Conservation (phyloP, 352 stramenopile species). For the Phytophthora sansomeana region DNA sequence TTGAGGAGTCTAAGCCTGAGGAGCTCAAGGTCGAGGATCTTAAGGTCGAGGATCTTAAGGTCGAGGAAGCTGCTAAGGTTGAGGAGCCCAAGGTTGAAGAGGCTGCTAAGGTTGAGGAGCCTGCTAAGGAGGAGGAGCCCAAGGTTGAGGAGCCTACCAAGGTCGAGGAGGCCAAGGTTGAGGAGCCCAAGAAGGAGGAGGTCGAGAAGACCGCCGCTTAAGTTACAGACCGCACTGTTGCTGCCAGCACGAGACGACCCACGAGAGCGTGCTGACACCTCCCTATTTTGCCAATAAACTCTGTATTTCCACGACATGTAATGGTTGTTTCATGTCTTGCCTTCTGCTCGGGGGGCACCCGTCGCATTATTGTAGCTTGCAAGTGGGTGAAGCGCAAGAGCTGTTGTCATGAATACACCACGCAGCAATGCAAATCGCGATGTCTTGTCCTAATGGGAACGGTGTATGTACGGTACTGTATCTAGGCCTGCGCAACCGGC, state of each 20-base stretch:
- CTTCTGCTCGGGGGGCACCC: no score
- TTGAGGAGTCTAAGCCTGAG: conserved; percentile 20
- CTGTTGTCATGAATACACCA: not conserved
- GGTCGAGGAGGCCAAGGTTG: conserved; percentile 25
- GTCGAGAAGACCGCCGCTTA: conserved; percentile 23
- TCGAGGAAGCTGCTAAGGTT: not conserved
- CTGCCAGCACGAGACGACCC: conserved; percentile 24
- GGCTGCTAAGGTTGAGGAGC: conserved; percentile 17
- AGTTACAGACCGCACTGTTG: conserved; percentile 28
- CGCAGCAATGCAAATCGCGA: not conserved
- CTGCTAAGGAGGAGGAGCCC: conserved; percentile 13
- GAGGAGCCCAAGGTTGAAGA: conserved; percentile 13
- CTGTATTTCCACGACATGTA: conserved; percentile 19
- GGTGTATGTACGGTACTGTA: not conserved
- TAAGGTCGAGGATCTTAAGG: not conserved
- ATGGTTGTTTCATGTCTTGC: not conserved
- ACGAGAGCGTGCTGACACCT: conserved; percentile 21
- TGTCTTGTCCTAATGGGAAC: not conserved
- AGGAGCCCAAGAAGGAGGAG: conserved; percentile 25
- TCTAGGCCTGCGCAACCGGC: not conserved
- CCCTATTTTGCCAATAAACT: conserved; percentile 43
- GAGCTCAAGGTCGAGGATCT: conserved; percentile 4
- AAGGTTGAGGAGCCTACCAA: conserved; percentile 18
- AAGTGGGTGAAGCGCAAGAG: not conserved
- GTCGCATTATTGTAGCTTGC: no score